phyloP scores from a whole-genome alignment of 2,329 filamentous ascomycete genomes.

The Fusarium sp. region DNA sequence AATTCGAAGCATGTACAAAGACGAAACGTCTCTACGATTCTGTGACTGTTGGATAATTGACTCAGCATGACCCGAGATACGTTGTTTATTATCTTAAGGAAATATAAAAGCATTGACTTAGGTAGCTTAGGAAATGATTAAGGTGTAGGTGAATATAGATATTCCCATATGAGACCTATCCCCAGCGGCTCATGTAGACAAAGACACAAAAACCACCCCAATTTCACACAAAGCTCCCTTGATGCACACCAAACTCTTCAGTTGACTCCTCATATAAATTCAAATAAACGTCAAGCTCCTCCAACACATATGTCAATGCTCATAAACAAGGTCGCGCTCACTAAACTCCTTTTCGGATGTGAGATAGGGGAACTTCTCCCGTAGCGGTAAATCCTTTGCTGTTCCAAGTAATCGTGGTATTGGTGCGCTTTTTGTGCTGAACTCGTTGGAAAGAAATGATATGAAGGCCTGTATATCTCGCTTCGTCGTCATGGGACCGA shows the following conservation, averaged over 20 bases:
- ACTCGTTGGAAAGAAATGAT: slow-evolving; percentile 52
- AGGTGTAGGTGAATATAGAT: not conserved
- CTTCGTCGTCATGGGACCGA: slow-evolving; percentile 70
- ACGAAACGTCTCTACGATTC: not conserved
- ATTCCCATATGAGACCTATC: not conserved
- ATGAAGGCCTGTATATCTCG: slow-evolving; percentile 63
- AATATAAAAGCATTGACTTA: not conserved
- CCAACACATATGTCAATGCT: not conserved
- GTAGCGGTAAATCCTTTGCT: slow-evolving; percentile 18
- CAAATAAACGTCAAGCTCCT: not conserved
- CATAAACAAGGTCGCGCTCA: not conserved
- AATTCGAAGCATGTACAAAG: not conserved
- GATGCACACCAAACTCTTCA: not conserved
- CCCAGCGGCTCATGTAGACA: not conserved
- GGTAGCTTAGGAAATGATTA: not conserved
- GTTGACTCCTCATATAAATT: too few species aligned
- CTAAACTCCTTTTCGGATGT: slow-evolving; percentile 1
- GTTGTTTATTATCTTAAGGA: not conserved
- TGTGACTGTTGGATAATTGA: not conserved
- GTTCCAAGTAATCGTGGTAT: slow-evolving; percentile 17
- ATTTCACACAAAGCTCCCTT: not conserved
- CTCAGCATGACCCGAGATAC: not conserved
- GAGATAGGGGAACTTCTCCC: slow-evolving; percentile 18
- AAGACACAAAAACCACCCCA: not conserved
- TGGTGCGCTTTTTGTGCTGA: slow-evolving; percentile 7